Percentiles rank a stretch among this genome's conserved stretches.
Evolutionary conservation across 129 eudicot genomes (phyloP).

Genomic region (Cynara cardunculus): DNA sequence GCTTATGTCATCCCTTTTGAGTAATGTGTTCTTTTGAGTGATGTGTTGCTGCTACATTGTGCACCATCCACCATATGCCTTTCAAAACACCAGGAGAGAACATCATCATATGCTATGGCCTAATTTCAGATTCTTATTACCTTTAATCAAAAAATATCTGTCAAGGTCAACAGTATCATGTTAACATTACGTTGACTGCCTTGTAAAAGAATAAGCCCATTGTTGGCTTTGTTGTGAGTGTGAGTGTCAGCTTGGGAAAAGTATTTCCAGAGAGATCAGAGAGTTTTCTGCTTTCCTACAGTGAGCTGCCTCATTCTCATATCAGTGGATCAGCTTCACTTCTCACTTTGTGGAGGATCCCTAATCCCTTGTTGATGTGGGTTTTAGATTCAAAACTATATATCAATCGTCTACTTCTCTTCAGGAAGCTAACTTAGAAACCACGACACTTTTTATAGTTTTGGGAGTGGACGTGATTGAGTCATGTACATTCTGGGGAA

Average conservation of each 20-base stretch:
- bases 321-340: neutral
- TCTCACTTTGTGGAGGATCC: neutral
- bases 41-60: neutral
- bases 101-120: neutral
- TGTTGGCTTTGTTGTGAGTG: neutral
- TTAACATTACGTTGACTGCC: neutral
- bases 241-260: neutral
- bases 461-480: neutral
- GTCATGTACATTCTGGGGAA: neutral
- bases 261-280: neutral
- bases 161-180: neutral
- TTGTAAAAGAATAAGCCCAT: neutral
- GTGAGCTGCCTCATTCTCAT: neutral
- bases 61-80: neutral
- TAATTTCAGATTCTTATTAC: neutral
- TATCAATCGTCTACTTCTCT: neutral
- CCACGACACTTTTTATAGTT: neutral
- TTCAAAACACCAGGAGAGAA: neutral
- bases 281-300: neutral
- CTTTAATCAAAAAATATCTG: no score
- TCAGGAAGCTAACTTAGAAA: neutral
- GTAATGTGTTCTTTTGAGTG: neutral
- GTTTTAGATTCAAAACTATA: neutral
- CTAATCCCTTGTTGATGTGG: neutral
- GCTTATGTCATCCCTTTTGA: neutral